Evolutionary conservation across 2,329 filamentous ascomycete genomes (phyloP).

Genomic region (Colletotrichum coccodes): DNA sequence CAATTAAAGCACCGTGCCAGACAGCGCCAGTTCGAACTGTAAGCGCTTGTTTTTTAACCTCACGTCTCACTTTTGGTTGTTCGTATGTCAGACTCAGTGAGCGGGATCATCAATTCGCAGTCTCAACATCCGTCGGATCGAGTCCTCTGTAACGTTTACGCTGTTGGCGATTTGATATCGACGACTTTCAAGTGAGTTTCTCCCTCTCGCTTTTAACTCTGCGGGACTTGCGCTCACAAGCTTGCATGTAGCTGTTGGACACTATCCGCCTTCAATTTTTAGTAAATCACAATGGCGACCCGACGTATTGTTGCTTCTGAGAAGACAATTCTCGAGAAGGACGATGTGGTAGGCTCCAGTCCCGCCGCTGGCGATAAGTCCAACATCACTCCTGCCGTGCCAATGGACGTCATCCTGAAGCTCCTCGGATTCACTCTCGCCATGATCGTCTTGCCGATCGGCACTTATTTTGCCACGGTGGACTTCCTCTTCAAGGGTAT

Average conservation of each 20-base stretch:
- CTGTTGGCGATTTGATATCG: too few species aligned
- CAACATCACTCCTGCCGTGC: conserved; percentile 84
- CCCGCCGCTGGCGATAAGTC: conserved; percentile 65
- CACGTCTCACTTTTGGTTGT: conserved; percentile 15
- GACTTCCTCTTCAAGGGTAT: conserved; percentile 81
- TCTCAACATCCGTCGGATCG: background rate
- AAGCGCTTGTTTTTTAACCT: conserved; percentile 16
- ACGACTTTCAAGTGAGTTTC: background rate
- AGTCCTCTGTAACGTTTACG: background rate
- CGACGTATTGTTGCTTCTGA: conserved; percentile 73
- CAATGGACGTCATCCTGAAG: conserved; percentile 88
- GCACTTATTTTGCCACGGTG: conserved; percentile 86
- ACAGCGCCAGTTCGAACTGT: background rate
- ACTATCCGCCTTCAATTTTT: background rate
- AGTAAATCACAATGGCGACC: conserved; percentile 70
- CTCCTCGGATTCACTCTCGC: conserved; percentile 89
- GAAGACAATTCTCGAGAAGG: conserved; percentile 73
- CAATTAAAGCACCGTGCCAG: conserved; percentile 21
- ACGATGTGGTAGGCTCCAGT: conserved; percentile 55
- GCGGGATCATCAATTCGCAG: conserved; percentile 1
- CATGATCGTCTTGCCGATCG: conserved; percentile 89
- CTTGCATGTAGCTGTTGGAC: background rate
- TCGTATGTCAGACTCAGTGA: background rate
- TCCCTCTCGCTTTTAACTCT: too few species aligned
- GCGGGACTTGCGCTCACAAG: background rate